A percentile compares a stretch with the other conserved stretches of the same genome.
Evolutionary conservation across 148 eudicot genomes (phyloP).

Genomic region (Rhododendron henanense): DNA sequence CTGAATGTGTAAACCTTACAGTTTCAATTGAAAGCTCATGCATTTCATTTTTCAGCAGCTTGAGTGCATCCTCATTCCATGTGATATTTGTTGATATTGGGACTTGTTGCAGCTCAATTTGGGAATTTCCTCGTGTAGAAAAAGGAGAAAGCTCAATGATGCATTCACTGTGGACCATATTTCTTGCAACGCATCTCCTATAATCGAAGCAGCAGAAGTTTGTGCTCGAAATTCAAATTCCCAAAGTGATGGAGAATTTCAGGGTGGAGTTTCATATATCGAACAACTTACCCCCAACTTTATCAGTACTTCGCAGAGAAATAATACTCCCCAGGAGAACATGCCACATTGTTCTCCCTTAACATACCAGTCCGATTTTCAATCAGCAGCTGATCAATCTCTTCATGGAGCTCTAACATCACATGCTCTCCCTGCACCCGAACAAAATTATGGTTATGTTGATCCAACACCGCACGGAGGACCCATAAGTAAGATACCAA

Average conservation of each 20-base stretch:
- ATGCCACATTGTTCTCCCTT: neutral
- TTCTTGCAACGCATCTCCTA: neutral
- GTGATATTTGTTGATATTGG: neutral
- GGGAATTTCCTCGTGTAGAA: constrained; percentile 6
- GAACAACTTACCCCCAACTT: neutral
- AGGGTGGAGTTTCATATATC: neutral
- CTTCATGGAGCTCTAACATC: neutral
- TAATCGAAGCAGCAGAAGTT: neutral
- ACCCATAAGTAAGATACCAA: neutral
- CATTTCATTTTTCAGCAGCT: neutral
- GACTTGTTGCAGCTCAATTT: constrained; percentile 16
- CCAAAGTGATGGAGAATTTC: neutral
- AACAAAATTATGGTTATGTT: neutral
- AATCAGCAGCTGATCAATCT: constrained; percentile 3
- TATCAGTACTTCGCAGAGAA: neutral
- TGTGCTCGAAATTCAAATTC: neutral
- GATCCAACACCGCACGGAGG: neutral
- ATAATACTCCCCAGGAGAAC: neutral
- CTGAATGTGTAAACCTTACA: neutral
- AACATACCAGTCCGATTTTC: neutral
- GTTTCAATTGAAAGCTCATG: neutral
- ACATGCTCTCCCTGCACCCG: constrained; percentile 1
- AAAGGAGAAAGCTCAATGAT: constrained; percentile 5
- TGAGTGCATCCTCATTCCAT: neutral
- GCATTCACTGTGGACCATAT: neutral